These are phyloP conservation scores for Lavandula angustifolia DNA, from an alignment of 257 asterid species.

Conservation along the genomic window DNA sequence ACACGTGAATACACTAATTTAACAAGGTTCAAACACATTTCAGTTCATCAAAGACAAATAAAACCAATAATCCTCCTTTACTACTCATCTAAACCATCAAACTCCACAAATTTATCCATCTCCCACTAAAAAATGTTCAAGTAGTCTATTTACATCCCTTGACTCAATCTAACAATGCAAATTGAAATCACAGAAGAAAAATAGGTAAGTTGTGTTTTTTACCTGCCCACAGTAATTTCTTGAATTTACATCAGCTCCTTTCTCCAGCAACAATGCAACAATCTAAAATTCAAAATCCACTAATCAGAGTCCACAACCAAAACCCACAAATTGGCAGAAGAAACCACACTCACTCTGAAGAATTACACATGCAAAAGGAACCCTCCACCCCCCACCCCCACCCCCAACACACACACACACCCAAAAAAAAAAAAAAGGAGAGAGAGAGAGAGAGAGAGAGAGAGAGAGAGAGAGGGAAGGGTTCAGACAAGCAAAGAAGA, in stretches of 20 bases:
- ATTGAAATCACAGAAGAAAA: background rate
- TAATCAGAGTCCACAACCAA: slow-evolving; percentile 30
- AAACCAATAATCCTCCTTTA: background rate
- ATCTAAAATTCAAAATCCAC: slow-evolving; percentile 52
- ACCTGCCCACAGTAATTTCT: slow-evolving; percentile 93
- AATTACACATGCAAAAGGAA: slow-evolving; percentile 7
- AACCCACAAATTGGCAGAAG: slow-evolving; percentile 20
- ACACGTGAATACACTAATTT: slow-evolving; percentile 26
- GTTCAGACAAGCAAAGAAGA: too few species aligned
- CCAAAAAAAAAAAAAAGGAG: background rate
- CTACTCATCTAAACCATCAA: slow-evolving; percentile 18
- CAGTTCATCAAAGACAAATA: slow-evolving; percentile 23
- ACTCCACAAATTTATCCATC: slow-evolving; percentile 15
- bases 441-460: too few species aligned
- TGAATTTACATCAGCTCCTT: slow-evolving; percentile 99
- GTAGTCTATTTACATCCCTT: background rate
- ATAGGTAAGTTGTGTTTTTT: slow-evolving; percentile 10
- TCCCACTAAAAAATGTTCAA: background rate
- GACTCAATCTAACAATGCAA: background rate
- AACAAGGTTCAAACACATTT: slow-evolving; percentile 37
- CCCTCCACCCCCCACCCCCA: too few species aligned
- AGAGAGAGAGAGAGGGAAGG: too few species aligned
- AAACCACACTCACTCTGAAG: background rate
- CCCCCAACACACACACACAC: too few species aligned
- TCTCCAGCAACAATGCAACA: slow-evolving; percentile 90